Evolutionary conservation across 257 asterid species (phyloP).

Genomic region (Jacaranda copaia): DNA sequence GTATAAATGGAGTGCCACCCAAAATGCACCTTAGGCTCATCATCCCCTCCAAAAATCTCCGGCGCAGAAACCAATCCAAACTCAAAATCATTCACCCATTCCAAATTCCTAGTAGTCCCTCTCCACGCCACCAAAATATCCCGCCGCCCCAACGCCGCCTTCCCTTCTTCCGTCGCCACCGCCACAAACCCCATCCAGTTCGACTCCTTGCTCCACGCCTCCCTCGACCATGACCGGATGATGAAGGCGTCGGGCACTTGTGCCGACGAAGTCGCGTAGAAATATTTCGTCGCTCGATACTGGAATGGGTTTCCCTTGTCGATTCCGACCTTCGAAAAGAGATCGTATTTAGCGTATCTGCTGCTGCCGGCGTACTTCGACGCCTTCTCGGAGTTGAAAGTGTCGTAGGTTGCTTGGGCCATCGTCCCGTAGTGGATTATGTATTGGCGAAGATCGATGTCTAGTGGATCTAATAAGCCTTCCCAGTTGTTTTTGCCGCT

Average conservation of each 20-base stretch:
- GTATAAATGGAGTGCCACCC: conserved; percentile 84
- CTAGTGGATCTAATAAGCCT: conserved; percentile 68
- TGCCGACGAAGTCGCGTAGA: conserved; percentile 70
- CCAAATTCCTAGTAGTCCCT: conserved; percentile 67
- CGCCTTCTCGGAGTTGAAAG: conserved; percentile 56
- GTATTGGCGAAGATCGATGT: conserved; percentile 71
- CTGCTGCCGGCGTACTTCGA: conserved; percentile 78
- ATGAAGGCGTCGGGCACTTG: conserved; percentile 64
- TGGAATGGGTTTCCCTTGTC: conserved; percentile 55
- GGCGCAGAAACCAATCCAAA: conserved; percentile 59
- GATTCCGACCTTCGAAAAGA: conserved; percentile 60
- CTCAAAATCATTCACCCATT: conserved; percentile 77
- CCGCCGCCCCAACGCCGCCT: conserved; percentile 64
- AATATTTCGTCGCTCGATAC: conserved; percentile 59
- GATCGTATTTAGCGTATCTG: conserved; percentile 46
- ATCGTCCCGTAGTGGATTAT: conserved; percentile 72
- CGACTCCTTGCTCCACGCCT: conserved; percentile 78
- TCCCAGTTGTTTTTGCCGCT: conserved; percentile 72
- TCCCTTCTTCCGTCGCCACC: conserved; percentile 81
- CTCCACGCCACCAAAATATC: conserved; percentile 84
- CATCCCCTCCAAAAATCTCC: conserved; percentile 50
- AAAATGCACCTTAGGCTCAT: conserved; percentile 58
- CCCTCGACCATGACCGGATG: conserved; percentile 57
- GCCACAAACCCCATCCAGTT: conserved; percentile 89
- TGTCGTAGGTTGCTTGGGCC: conserved; percentile 74